Evolutionary conservation across 1,284 basidiomycete species (phyloP), one percentile per base, ranked within the genome.

Genomic region (Sutorius eximius): DNA sequence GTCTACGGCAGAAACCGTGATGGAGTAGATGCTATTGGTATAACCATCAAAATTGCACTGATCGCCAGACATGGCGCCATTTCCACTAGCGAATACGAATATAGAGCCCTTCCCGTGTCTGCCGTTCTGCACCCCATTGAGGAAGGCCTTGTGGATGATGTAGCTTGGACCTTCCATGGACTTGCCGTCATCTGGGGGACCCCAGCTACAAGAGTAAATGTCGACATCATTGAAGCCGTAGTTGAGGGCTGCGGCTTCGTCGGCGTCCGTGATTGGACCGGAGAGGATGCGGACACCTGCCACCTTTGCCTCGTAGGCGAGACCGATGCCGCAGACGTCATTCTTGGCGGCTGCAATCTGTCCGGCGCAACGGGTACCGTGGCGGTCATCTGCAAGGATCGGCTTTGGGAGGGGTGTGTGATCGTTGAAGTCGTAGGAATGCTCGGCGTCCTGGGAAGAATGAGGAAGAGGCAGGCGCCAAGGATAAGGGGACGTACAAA

Each of bases 1-100:
- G 68, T 99, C 96, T 55, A 98, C 81, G 0, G 97, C 93, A 10
- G 94, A 90, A 30, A 99, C 93, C 0, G 97, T 99, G 52, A 99
- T 87, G 6, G 91, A 94, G 75, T 95, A 98, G 60, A 98, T 97
- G 61, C 90, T 93, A 71, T 99, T 99, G 33, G 97, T 99, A 73
- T 99, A 99, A 7, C 97, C 97, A 64, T 99, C 97, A 70, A 99
- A 99, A 73, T 99, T 99, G 78, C 97, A 99, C 74, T 99, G 97
- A 70, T 99, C 97, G 32, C 91, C 93, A 49, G 82, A 81, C 3
- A 84, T 83, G 24, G 93, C 97, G 22, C 97, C 97, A 69, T 99
- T 99, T 1, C 97, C 97, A 55, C 94, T 95, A 1, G 97, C 97
- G 71, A 99, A 99, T 36, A 99, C 97, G 66, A 92, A 99, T 59